Percentiles rank a stretch among this genome's conserved stretches.
Conservation (phyloP, 2,329 filamentous ascomycete species). For the Decorospora gaudefroyi region DNA sequence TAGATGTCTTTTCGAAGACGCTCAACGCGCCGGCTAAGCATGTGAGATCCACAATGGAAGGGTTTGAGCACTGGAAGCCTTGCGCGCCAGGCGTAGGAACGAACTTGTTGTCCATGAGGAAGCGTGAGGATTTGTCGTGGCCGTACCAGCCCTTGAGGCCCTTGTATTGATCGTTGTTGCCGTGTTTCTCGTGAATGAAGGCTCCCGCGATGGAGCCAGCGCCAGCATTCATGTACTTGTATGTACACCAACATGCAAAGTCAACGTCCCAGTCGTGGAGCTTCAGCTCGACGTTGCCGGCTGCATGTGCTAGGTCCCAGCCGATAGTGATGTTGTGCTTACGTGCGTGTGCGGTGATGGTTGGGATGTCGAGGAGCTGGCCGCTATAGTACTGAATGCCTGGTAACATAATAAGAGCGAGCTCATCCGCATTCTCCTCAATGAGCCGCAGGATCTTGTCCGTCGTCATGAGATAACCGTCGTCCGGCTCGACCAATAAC, state of each 20-base stretch:
- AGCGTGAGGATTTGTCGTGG: conserved; percentile 73
- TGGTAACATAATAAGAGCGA: conserved; percentile 77
- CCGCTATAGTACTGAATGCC: conserved; percentile 91
- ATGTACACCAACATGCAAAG: conserved; percentile 90
- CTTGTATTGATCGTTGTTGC: conserved; percentile 63
- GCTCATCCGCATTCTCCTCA: conserved; percentile 70
- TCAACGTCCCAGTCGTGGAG: conserved; percentile 90
- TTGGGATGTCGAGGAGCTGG: conserved; percentile 79
- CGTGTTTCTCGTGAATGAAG: conserved; percentile 78
- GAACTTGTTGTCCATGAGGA: conserved; percentile 83
- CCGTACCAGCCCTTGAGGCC: conserved; percentile 87
- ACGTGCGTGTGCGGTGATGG: conserved; percentile 77
- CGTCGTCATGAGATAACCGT: conserved; percentile 66
- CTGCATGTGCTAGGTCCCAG: conserved; percentile 87
- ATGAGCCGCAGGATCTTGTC: conserved; percentile 72
- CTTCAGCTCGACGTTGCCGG: conserved; percentile 76
- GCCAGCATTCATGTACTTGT: conserved; percentile 90
- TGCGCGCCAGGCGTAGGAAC: conserved; percentile 74
- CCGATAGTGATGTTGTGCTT: conserved; percentile 72
- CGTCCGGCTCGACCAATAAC: conserved; percentile 71
- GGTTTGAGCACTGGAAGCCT: conserved; percentile 85
- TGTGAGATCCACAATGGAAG: conserved; percentile 78
- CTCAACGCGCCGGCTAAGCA: conserved; percentile 71
- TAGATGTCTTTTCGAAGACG: conserved; percentile 72
- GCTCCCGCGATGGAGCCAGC: conserved; percentile 78